phyloP scores from a whole-genome alignment of 2,329 filamentous ascomycete genomes.

The Byssochlamys sp. region DNA sequence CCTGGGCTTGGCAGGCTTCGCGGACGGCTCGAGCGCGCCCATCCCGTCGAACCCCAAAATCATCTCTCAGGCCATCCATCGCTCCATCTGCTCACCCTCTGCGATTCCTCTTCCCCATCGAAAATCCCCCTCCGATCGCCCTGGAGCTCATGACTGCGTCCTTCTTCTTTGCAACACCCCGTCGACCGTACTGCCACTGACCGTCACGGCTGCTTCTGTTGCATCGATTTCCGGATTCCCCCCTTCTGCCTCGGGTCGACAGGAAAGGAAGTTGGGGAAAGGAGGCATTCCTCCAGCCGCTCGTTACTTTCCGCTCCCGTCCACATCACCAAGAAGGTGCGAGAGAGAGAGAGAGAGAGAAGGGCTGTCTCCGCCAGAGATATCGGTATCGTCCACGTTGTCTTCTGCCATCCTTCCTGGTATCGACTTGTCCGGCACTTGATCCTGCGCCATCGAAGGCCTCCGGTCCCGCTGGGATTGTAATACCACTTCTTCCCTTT shows the following conservation, averaged over 20 bases:
- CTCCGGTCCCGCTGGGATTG: conserved; percentile 11
- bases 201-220: conserved; percentile 16
- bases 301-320: conserved; percentile 25
- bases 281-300: conserved; percentile 35
- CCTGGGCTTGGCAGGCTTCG: conserved; percentile 25
- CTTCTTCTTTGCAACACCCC: neutral
- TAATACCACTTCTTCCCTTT: conserved; percentile 1
- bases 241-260: conserved; percentile 20
- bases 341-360: neutral
- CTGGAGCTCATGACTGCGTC: neutral
- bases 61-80: conserved; percentile 7
- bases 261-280: conserved; percentile 26
- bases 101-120: conserved; percentile 8
- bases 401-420: neutral
- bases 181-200: conserved; percentile 16
- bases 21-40: conserved; percentile 1
- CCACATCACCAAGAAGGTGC: conserved; percentile 2
- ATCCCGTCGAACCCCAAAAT: conserved; percentile 19
- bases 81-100: conserved; percentile 2
- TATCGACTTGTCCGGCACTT: neutral
- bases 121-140: conserved; percentile 3
- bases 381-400: neutral
- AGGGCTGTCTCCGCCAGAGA: neutral
- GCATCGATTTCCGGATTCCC: conserved; percentile 16
- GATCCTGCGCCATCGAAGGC: conserved; percentile 1